Evolutionary conservation across 2,329 filamentous ascomycete species (phyloP).

Genomic region (Lasiodiplodia citricola): DNA sequence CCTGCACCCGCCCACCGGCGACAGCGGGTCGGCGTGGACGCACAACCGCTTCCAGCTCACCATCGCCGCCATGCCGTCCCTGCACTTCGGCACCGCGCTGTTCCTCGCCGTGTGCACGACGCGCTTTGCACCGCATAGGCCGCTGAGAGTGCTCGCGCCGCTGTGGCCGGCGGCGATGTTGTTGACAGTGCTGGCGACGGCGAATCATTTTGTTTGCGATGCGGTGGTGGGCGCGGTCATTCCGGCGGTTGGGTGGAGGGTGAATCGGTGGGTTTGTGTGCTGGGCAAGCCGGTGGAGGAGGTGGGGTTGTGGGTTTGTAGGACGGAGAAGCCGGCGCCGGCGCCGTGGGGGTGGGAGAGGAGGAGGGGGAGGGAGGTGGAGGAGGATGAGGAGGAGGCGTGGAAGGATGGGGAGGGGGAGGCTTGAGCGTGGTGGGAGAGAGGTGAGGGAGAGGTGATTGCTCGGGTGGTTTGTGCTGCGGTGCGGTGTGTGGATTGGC

Average conservation of each 20-base stretch:
- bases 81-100: constrained; percentile 53
- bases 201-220: constrained; percentile 49
- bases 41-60: constrained; percentile 55
- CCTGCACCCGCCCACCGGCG: constrained; percentile 39
- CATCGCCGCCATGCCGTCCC: constrained; percentile 57
- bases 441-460: not conserved
- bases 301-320: constrained; percentile 30
- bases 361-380: not conserved
- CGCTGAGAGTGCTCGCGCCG: constrained; percentile 44
- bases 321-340: constrained; percentile 32
- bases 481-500: not conserved
- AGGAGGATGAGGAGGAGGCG: not conserved
- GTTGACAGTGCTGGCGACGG: constrained; percentile 49
- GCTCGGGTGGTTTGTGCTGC: not conserved
- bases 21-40: constrained; percentile 43
- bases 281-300: constrained; percentile 28
- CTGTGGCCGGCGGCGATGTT: constrained; percentile 53
- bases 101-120: constrained; percentile 45
- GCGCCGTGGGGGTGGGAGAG: not conserved
- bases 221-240: constrained; percentile 44
- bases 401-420: not conserved
- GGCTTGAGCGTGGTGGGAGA: not conserved
- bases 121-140: constrained; percentile 49
- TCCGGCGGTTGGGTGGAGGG: constrained; percentile 44
- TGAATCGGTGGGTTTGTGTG: constrained; percentile 20